Conservation (phyloP, 768 basidiomycete species). For the Terana coerulea region DNA sequence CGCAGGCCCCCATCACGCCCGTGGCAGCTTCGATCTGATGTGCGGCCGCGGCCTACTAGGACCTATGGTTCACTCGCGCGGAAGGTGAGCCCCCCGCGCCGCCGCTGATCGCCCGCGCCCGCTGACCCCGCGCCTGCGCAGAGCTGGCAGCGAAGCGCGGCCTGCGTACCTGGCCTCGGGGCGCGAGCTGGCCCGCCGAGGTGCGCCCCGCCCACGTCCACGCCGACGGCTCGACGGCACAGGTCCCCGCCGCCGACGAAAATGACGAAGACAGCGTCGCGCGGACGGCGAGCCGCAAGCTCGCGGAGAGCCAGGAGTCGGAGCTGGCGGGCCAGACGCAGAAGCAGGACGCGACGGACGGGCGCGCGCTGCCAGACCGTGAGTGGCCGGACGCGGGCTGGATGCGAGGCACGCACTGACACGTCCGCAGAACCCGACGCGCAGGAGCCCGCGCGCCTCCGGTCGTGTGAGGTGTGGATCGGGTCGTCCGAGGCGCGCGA, state of each 20-base stretch:
- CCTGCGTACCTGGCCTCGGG: slow-evolving; percentile 22
- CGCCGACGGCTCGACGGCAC: neutral
- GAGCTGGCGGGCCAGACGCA: slow-evolving; percentile 21
- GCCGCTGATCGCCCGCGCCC: neutral
- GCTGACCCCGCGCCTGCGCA: neutral
- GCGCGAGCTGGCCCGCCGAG: slow-evolving; percentile 21
- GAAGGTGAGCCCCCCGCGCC: slow-evolving; percentile 14
- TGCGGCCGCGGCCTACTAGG: slow-evolving; percentile 7
- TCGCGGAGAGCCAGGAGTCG: slow-evolving; percentile 22
- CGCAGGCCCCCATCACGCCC: neutral
- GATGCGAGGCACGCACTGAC: neutral
- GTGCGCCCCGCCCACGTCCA: slow-evolving; percentile 7
- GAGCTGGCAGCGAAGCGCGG: slow-evolving; percentile 23
- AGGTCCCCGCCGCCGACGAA: slow-evolving; percentile 2
- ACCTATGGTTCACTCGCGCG: slow-evolving; percentile 26
- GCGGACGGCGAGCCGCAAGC: slow-evolving; percentile 17
- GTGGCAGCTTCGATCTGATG: neutral
- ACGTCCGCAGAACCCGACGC: neutral
- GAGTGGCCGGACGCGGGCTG: neutral
- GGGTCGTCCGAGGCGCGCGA: slow-evolving; percentile 20
- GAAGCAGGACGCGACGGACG: slow-evolving; percentile 15
- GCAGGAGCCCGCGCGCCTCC: slow-evolving; percentile 1
- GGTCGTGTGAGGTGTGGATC: slow-evolving; percentile 25
- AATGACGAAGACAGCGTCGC: slow-evolving; percentile 8
- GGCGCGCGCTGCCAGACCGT: slow-evolving; percentile 16